phyloP scores from a whole-genome alignment of 2,329 filamentous ascomycete species.

The Colletotrichum tabaci region DNA sequence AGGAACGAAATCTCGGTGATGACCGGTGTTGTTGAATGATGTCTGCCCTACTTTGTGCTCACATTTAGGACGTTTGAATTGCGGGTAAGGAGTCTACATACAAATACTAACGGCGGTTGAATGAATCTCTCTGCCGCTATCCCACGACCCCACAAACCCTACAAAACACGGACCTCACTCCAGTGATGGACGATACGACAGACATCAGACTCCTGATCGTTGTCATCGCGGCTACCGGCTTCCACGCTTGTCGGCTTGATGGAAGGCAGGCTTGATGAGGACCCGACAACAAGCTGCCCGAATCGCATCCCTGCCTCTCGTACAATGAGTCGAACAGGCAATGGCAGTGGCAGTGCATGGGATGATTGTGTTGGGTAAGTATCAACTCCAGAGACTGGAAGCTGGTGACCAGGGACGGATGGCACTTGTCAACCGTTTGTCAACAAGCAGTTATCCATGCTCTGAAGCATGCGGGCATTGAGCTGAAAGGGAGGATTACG shows the following conservation, averaged over 20 bases:
- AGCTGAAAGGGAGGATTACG: conserved; percentile 29
- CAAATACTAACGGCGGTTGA: not conserved
- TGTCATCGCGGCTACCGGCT: not conserved
- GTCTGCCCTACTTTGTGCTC: conserved; percentile 4
- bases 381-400: not conserved
- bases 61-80: not conserved
- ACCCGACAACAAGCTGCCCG: conserved; percentile 33
- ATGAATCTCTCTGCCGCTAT: not conserved
- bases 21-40: not conserved
- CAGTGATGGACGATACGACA: not conserved
- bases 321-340: conserved; percentile 34
- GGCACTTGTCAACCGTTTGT: not conserved
- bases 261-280: conserved; percentile 35
- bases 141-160: not conserved
- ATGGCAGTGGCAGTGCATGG: conserved; percentile 14
- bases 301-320: conserved; percentile 34
- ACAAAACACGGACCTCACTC: not conserved
- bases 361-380: conserved; percentile 33
- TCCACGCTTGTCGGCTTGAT: conserved; percentile 34
- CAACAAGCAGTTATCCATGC: conserved; percentile 27
- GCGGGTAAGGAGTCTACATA: not conserved
- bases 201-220: conserved; percentile 1
- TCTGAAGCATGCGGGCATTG: conserved; percentile 19
- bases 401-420: no score
- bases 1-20: not conserved